Evolutionary conservation across 208 protist species (phyloP), one percentile per base, ranked within the genome.

Genomic region (Acanthamoeba castellanii): DNA sequence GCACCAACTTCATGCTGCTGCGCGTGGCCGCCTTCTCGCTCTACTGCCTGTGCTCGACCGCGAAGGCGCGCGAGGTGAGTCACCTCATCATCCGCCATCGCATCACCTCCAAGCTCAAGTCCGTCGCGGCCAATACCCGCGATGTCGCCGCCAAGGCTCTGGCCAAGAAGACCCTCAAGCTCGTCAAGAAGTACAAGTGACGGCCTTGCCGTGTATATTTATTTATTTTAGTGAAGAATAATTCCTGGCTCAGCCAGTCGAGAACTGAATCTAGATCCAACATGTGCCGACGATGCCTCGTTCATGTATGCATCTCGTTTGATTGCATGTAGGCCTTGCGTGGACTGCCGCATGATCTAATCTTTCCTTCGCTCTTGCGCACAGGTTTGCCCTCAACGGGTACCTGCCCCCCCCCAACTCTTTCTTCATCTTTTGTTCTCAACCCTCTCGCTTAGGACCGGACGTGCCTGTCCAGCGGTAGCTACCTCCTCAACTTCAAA

Each of bases 221-320:
- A n/a, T 37, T 74, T 74, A 42, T n/a, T 74, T 42, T 25, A 13
- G 1, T 74, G 11, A 74, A 34, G 11, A 74, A 27, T 74, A 27
- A 74, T 74, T 16, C 14, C 25, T 27, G 13, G 5, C 4, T 18
- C 5, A 57, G 16, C 13, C 13, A 76, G 9, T 76, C 37, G 4
- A 14, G 32, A 8, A 42, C 1, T 42, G 13, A 32, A 72, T 30
- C n/a, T 76, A 32, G 57, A 32, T n/a, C 30, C 45, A 66, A 9
- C 81, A 88, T 88, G 81, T 88, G 81, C 81, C 81, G 81, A 88
- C 81, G 81, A 88, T 88, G 81, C 52, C 81, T 88, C 50, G 22
- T 88, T 64, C 18, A 88, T 2, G 81, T 88, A 64, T 64, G 72
- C 30, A 11, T 13, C 30, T 72, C 66, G 37, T 81, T 47, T 47